Evolutionary conservation across 2,329 filamentous ascomycete genomes (phyloP).

Genomic region (Clonostachys byssicola): DNA sequence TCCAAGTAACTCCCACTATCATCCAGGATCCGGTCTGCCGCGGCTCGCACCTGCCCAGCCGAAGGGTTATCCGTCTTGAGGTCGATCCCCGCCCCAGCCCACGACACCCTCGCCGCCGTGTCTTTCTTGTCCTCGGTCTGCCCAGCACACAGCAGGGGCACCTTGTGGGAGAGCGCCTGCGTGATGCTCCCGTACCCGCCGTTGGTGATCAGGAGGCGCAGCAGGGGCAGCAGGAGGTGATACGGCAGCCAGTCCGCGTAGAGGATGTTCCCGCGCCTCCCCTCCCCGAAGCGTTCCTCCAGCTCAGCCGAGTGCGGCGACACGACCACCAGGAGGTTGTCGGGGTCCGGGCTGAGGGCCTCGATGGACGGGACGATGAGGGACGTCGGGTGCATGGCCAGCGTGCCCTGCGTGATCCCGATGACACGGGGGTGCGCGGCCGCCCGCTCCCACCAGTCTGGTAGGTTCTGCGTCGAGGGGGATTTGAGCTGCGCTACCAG

Average conservation of each 20-base stretch:
- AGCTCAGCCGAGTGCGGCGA: constrained; percentile 17
- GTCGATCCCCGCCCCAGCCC: constrained; percentile 25
- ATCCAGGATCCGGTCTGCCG: constrained; percentile 2
- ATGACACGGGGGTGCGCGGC: constrained; percentile 17
- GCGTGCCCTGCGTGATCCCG: constrained; percentile 30
- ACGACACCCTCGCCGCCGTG: constrained; percentile 23
- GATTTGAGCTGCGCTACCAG: constrained; percentile 16
- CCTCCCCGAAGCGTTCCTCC: constrained; percentile 5
- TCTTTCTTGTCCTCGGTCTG: constrained; percentile 30
- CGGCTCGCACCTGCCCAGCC: constrained; percentile 12
- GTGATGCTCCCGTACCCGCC: constrained; percentile 30
- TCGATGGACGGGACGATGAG: constrained; percentile 29
- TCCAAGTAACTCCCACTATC: not conserved
- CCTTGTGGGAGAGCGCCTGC: constrained; percentile 24
- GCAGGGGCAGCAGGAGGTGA: constrained; percentile 22
- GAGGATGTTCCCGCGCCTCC: constrained; percentile 15
- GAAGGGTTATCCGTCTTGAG: constrained; percentile 25
- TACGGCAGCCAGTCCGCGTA: constrained; percentile 29
- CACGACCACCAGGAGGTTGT: constrained; percentile 23
- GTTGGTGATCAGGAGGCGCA: constrained; percentile 26
- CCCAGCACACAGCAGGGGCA: constrained; percentile 27
- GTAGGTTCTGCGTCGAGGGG: constrained; percentile 10
- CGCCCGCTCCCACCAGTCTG: constrained; percentile 23
- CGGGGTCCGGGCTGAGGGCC: constrained; percentile 13
- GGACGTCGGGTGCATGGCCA: constrained; percentile 26